phyloP scores from a whole-genome alignment of 2,329 filamentous ascomycete species.

The Leptographium lundbergii region DNA sequence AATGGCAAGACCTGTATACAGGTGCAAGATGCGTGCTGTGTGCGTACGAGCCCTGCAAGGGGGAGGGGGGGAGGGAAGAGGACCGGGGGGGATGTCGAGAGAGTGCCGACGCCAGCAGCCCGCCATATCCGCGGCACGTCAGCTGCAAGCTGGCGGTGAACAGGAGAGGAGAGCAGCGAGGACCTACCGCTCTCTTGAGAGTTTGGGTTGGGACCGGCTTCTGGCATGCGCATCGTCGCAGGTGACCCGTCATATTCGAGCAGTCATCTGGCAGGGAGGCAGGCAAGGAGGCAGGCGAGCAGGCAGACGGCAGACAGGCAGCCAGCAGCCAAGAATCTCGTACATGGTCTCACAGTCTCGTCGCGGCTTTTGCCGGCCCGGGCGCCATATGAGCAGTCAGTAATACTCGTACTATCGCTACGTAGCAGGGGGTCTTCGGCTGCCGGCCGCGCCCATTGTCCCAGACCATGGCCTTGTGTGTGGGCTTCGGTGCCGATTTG shows the following conservation, averaged over 20 bases:
- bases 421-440: neutral
- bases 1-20: neutral
- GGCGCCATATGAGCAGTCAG: no score
- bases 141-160: neutral
- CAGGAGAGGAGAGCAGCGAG: neutral
- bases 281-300: no score
- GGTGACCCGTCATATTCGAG: neutral
- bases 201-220: neutral
- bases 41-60: neutral
- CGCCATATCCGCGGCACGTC: neutral
- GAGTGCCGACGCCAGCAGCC: neutral
- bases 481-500: no score
- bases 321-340: no score
- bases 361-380: no score
- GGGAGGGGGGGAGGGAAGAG: neutral
- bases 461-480: neutral
- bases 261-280: no score
- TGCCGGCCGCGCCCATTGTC: neutral
- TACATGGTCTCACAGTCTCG: no score
- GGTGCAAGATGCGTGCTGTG: neutral
- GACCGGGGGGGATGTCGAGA: no score
- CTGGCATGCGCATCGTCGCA: no score
- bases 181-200: neutral
- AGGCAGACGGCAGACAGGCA: no score
- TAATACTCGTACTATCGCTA: no score